A percentile compares a stretch with the other conserved stretches of the same genome.
phyloP scores from a whole-genome alignment of 768 basidiomycete species.

The Phaeotremella skinneri region DNA sequence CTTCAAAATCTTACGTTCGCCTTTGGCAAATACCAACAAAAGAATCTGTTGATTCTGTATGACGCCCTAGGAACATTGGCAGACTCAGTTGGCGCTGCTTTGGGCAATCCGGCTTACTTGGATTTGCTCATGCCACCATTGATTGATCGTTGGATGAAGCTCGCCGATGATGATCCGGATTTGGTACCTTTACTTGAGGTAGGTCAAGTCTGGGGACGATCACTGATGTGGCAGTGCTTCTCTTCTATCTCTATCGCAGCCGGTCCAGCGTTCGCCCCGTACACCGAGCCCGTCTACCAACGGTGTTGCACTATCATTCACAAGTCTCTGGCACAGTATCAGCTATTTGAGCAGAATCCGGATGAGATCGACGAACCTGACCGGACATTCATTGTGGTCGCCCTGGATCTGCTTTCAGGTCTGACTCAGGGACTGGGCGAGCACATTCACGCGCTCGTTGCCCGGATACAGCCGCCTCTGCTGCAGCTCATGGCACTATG shows the following conservation, averaged over 20 bases:
- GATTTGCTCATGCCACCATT: conserved; percentile 96
- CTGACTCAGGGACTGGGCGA: conserved; percentile 88
- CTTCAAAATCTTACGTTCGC: conserved; percentile 91
- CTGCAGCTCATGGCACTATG: conserved; percentile 80
- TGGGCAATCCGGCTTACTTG: conserved; percentile 81
- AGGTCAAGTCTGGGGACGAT: conserved; percentile 26
- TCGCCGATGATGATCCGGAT: conserved; percentile 87
- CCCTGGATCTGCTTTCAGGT: conserved; percentile 93
- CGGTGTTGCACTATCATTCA: conserved; percentile 86
- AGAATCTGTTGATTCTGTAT: conserved; percentile 97
- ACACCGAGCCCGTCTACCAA: conserved; percentile 86
- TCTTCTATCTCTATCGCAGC: conserved; percentile 97
- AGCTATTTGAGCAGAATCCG: conserved; percentile 80
- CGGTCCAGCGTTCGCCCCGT: conserved; percentile 80
- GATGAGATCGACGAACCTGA: conserved; percentile 87
- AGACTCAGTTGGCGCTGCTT: conserved; percentile 85
- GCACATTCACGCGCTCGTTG: conserved; percentile 70
- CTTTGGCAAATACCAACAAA: conserved; percentile 97
- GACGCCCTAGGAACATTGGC: conserved; percentile 98
- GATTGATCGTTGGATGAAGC: conserved; percentile 80
- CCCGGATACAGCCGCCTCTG: conserved; percentile 68
- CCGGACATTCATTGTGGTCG: conserved; percentile 94
- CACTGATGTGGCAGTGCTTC: conserved; percentile 65
- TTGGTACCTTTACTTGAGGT: conserved; percentile 95
- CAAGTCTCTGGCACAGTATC: conserved; percentile 75